Evolutionary conservation across 2,329 filamentous ascomycete genomes (phyloP), one percentile per base, ranked within the genome.

Genomic region (Epichloe amarillans): DNA sequence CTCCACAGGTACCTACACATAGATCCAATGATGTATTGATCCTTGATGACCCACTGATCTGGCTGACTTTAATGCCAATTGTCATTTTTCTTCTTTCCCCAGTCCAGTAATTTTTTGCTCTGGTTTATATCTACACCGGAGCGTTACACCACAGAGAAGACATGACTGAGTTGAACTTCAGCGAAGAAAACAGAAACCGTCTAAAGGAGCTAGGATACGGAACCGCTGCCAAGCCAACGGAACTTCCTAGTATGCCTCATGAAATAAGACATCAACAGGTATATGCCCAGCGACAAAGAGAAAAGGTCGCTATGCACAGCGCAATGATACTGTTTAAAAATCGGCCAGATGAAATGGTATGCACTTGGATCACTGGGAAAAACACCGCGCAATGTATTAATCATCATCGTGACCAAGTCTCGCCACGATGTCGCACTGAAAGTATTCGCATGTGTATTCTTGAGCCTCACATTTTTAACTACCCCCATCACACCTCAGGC

Each of bases 361-460:
- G 47, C 19, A 49, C 11, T 1, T 14, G 17, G 23, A 14, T 10
- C 17, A 11, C 8, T 41, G 38, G 15, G 23, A 23, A 11, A 21
- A n/a, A 5, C 26, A 39, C 19, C 38, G 35, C 35, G 33, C 45
- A n/a, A 19, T 39, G 5, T 39, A 30, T 39, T 47, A 38, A 38
- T 39, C 12, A 33, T 37, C 12, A 10, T 37, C 12, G 30, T 46
- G n/a, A 36, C 5, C 11, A 35, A 55, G 53, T 46, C 39, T 48
- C 49, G 44, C 11, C 40, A 46, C 41, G 52, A 53, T 30, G 52
- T 49, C n/a, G 36, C 51, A 19, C 37, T 55, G 11, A 6, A 36
- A 39, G 42, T 53, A 17, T 44, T 53, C 3, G 47, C 47, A 17
- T 37, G 35, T 17, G 26, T 52, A n/a, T 42, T 23, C 17, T 4